Base-by-base conservation (phyloP, 2,329 filamentous ascomycete species). In the Hymenoscyphus linearis region DNA sequence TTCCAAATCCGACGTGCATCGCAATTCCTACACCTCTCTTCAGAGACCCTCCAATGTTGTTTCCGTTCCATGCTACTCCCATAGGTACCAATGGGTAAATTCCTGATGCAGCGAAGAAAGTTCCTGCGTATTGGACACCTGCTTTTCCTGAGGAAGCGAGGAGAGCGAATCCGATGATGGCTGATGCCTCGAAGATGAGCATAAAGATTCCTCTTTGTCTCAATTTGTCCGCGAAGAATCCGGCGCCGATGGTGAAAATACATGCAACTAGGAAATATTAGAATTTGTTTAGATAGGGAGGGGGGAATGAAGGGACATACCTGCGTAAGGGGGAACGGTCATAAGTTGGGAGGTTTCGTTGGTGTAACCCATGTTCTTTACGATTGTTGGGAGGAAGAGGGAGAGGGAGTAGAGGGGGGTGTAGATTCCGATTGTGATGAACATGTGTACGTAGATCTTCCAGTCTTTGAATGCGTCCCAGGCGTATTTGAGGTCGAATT, bases 11-110 rank as follows among this genome's bases (percentile, higher is more conserved):
- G 63, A 96, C 93, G 58, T 96, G 88, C 67, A 96, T 86, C 0
- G 92, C 93, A 1, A 96, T 77, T 0, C 90, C 90, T 16, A 96
- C 88, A 40, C 91, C 93, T 44, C 92, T 85, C 79, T 96, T 96
- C 75, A 95, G 93, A 6, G 93, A 89, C n/a, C 93, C 89, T 74
- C 96, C 92, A 35, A 87, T 82, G 65, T 96, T 96, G 76, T 97
- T 96, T 57, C 87, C 85, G 26, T 87, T 81, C 93, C 93, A 97
- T 1, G 87, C 86, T 64, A 96, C 90, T 0, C 90, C 93, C 70
- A 96, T 93, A 12, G 90, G 78, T 59, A 96, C 89, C 69, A 85
- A 86, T 0, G 92, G 91, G 70, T 96, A 96, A 66, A 96, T 96
- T 73, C 73, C 77, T 85, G 82, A 36, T 72, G 92, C 91, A 0